Conservation (phyloP, 768 basidiomycete species). For the Agaricus bisporus region DNA sequence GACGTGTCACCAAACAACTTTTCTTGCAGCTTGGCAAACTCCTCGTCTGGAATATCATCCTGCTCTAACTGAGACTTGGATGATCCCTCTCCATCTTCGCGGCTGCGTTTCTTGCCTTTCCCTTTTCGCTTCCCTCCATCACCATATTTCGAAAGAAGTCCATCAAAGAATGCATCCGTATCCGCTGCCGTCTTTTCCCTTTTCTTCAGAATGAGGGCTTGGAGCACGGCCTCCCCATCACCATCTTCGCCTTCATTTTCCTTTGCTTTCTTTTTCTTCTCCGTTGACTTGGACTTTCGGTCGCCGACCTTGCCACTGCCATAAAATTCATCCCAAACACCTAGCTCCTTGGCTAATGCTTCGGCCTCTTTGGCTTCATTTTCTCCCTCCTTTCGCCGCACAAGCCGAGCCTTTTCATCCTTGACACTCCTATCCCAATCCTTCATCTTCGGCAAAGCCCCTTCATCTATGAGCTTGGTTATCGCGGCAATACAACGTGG, state of each 20-base stretch:
- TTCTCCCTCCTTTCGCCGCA: constrained; percentile 65
- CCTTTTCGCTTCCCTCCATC: constrained; percentile 37
- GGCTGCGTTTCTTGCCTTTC: constrained; percentile 52
- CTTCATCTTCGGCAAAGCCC: constrained; percentile 47
- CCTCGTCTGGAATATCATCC: constrained; percentile 61
- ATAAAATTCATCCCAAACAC: constrained; percentile 93
- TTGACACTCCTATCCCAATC: constrained; percentile 67
- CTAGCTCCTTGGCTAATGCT: constrained; percentile 75
- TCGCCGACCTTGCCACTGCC: constrained; percentile 65
- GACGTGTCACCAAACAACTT: constrained; percentile 44
- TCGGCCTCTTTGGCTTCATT: constrained; percentile 86
- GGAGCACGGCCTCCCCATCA: constrained; percentile 51
- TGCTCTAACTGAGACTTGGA: constrained; percentile 35
- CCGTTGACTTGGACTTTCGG: constrained; percentile 47
- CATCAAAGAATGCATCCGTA: constrained; percentile 68
- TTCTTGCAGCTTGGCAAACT: constrained; percentile 55
- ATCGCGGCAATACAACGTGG: constrained; percentile 70
- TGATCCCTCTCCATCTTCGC: constrained; percentile 31
- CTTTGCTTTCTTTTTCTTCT: constrained; percentile 36
- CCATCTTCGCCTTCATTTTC: constrained; percentile 27
- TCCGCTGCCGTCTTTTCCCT: constrained; percentile 59
- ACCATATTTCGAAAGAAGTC: constrained; percentile 68
- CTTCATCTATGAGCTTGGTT: constrained; percentile 56
- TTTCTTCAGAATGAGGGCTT: constrained; percentile 77
- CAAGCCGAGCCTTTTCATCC: constrained; percentile 75